Percentiles rank a stretch among this genome's conserved stretches.
Evolutionary conservation across 2,329 filamentous ascomycete genomes (phyloP).

Genomic region (Juglanconis oblonga): DNA sequence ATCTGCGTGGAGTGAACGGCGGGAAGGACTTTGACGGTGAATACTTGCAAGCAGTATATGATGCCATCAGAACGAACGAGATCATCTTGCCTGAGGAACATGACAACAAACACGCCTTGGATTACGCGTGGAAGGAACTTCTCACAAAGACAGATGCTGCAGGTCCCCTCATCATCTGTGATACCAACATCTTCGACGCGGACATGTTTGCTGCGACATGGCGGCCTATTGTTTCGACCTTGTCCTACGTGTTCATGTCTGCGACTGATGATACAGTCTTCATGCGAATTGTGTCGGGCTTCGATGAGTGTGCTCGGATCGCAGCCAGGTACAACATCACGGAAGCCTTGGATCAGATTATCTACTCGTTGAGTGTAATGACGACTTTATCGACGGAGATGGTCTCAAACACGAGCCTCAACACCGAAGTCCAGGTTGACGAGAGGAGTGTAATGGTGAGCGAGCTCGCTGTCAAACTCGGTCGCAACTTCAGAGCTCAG

Average conservation of each 20-base stretch:
- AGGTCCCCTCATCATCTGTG: slow-evolving; percentile 71
- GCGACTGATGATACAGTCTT: slow-evolving; percentile 96
- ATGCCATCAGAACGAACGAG: slow-evolving; percentile 88
- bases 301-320: slow-evolving; percentile 93
- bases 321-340: slow-evolving; percentile 79
- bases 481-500: slow-evolving; percentile 89
- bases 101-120: slow-evolving; percentile 93
- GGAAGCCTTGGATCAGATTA: slow-evolving; percentile 88
- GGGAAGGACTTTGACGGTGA: slow-evolving; percentile 80
- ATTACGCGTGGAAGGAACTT: slow-evolving; percentile 96
- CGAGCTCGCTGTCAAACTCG: slow-evolving; percentile 93
- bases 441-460: slow-evolving; percentile 98
- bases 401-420: slow-evolving; percentile 79
- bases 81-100: slow-evolving; percentile 98
- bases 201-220: slow-evolving; percentile 98
- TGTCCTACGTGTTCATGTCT: slow-evolving; percentile 98
- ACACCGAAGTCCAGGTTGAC: slow-evolving; percentile 91
- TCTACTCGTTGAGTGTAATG: slow-evolving; percentile 86
- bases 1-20: slow-evolving; percentile 86
- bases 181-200: slow-evolving; percentile 93
- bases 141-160: slow-evolving; percentile 78
- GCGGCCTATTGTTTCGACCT: slow-evolving; percentile 89
- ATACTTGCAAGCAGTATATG: slow-evolving; percentile 82
- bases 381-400: slow-evolving; percentile 77
- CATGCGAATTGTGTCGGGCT: slow-evolving; percentile 86